Conservation (phyloP, 352 stramenopile species). For the Phytophthora cajani region DNA sequence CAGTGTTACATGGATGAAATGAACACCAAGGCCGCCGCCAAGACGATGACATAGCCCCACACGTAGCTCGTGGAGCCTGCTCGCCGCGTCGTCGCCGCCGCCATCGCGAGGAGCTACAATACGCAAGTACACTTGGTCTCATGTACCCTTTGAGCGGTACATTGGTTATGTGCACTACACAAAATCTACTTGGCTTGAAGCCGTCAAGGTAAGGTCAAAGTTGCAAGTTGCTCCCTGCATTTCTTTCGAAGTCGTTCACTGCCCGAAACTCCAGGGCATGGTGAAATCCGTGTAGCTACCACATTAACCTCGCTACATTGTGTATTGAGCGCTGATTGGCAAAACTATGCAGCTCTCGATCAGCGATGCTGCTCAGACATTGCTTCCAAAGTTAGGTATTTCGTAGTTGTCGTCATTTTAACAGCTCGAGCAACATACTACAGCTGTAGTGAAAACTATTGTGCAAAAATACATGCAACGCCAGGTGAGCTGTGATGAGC, state of each 20-base stretch:
- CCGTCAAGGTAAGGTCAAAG: no score
- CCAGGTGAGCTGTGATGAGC: no score
- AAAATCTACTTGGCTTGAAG: no score
- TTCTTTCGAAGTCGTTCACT: no score
- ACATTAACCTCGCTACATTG: no score
- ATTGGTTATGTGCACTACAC: neutral
- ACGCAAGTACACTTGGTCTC: neutral
- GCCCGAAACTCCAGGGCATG: no score
- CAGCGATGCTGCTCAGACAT: no score
- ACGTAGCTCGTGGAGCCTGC: slow-evolving; percentile 77
- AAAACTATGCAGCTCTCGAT: neutral
- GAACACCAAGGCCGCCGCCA: slow-evolving; percentile 55
- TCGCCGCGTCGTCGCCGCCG: slow-evolving; percentile 40
- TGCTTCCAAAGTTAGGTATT: neutral
- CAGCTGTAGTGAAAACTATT: neutral
- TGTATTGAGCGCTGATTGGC: no score
- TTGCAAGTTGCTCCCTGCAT: no score
- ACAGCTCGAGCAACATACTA: neutral
- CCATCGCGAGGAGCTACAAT: slow-evolving; percentile 8
- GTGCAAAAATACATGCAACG: neutral
- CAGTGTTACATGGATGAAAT: slow-evolving; percentile 65
- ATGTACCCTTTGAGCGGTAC: neutral
- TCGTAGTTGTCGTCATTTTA: neutral
- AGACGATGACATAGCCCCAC: slow-evolving; percentile 82
- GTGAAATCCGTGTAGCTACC: no score